phyloP scores from a whole-genome alignment of 495 filamentous ascomycete species.

The Neurospora sp. region DNA sequence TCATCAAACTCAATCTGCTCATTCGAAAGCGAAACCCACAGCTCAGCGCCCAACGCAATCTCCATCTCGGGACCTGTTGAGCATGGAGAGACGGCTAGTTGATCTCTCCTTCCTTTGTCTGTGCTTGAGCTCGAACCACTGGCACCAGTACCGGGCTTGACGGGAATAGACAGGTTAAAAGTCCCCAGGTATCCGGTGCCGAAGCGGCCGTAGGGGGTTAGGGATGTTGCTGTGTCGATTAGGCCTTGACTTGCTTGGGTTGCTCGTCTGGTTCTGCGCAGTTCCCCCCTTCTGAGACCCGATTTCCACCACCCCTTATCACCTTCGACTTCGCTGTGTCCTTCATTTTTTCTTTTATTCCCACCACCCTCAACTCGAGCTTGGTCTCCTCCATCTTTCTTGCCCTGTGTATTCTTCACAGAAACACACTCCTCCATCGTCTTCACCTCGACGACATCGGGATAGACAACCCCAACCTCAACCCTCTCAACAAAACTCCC shows the following conservation, averaged over 20 bases:
- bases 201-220: not conserved
- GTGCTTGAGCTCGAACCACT: too few species aligned
- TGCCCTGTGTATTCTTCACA: too few species aligned
- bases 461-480: not conserved
- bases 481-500: not conserved
- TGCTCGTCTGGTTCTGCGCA: not conserved
- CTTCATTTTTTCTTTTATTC: too few species aligned
- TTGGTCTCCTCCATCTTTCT: too few species aligned
- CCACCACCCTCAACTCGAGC: too few species aligned
- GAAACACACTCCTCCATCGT: too few species aligned
- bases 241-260: not conserved
- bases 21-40: not conserved
- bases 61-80: not conserved
- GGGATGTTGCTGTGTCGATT: not conserved
- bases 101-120: not conserved
- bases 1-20: not conserved
- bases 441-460: too few species aligned
- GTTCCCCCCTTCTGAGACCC: not conserved
- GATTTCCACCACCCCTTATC: not conserved
- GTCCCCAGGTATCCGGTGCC: not conserved
- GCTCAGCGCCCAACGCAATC: not conserved
- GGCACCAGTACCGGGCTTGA: not conserved
- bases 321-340: too few species aligned
- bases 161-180: not conserved
- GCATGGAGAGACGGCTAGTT: not conserved